These are phyloP conservation scores for Chalaropsis ovoidea DNA, from an alignment of 2,329 filamentous ascomycete genomes.

Conservation along the genomic window DNA sequence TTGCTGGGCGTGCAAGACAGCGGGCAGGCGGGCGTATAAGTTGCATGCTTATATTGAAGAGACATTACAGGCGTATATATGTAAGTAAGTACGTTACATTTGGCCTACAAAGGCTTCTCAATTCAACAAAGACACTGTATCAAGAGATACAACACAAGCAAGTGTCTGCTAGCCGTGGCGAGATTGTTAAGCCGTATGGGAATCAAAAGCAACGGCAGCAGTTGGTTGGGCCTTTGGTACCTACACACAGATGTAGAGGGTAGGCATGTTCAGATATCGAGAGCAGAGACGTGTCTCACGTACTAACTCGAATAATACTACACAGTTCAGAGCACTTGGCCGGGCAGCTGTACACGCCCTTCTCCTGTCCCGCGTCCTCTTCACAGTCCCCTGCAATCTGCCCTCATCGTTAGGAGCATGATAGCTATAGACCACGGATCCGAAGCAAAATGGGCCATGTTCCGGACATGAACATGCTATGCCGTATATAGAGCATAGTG, in stretches of 20 bases:
- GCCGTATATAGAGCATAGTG: too few relatives aligned
- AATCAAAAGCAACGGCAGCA: conserved; percentile 4
- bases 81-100: neutral
- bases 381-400: neutral
- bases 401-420: too few relatives aligned
- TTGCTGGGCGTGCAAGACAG: neutral
- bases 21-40: neutral
- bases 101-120: conserved; percentile 1
- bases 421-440: too few relatives aligned
- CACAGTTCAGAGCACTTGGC: neutral
- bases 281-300: neutral
- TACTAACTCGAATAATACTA: neutral
- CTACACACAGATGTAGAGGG: too few relatives aligned
- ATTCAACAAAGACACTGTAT: neutral
- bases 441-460: too few relatives aligned
- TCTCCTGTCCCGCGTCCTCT: neutral
- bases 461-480: too few relatives aligned
- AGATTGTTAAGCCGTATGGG: too few relatives aligned
- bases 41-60: neutral
- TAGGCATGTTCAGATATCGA: neutral
- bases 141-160: neutral
- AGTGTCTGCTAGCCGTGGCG: neutral
- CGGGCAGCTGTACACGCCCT: too few relatives aligned
- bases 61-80: neutral
- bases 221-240: too few relatives aligned